Conservation (phyloP, 2,329 filamentous ascomycete genomes). For the Graphium sp. region DNA sequence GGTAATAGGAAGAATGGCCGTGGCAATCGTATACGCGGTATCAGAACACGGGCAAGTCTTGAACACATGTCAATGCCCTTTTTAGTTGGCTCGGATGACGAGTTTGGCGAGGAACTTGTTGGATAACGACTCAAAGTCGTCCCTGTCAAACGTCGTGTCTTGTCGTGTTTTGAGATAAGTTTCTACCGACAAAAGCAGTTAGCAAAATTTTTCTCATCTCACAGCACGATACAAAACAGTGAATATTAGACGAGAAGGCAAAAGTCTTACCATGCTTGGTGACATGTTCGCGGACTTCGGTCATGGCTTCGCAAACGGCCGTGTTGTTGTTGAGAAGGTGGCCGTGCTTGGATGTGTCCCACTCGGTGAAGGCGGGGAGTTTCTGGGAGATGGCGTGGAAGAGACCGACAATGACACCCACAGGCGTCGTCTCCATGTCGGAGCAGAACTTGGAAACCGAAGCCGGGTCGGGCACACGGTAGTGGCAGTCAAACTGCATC, state of each 20-base stretch:
- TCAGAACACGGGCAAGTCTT: slow-evolving; percentile 5
- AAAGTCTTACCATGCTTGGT: slow-evolving; percentile 70
- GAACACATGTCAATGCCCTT: slow-evolving; percentile 4
- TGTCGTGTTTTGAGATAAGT: slow-evolving; percentile 68
- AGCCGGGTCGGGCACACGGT: slow-evolving; percentile 69
- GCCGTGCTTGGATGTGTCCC: slow-evolving; percentile 84
- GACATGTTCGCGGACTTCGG: slow-evolving; percentile 83
- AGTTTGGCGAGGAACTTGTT: slow-evolving; percentile 97
- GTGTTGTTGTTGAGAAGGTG: slow-evolving; percentile 80
- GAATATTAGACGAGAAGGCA: neutral
- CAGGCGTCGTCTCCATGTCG: slow-evolving; percentile 92
- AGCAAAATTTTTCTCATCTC: slow-evolving; percentile 5
- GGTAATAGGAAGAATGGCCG: too few species aligned
- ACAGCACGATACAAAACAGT: slow-evolving; percentile 6
- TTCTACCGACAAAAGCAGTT: slow-evolving; percentile 35
- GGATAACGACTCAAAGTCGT: slow-evolving; percentile 86
- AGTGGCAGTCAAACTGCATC: slow-evolving; percentile 98
- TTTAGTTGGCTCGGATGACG: slow-evolving; percentile 81
- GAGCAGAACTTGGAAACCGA: slow-evolving; percentile 88
- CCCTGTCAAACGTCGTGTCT: slow-evolving; percentile 70
- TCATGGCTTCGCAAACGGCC: slow-evolving; percentile 90
- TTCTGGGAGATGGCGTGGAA: slow-evolving; percentile 98
- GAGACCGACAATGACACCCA: slow-evolving; percentile 88
- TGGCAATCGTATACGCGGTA: too few species aligned
- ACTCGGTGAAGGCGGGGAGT: slow-evolving; percentile 79